These are phyloP conservation scores for Hyphopichia khmerensis DNA, from an alignment of 1,139 yeast genomes.

Conservation along the genomic window DNA sequence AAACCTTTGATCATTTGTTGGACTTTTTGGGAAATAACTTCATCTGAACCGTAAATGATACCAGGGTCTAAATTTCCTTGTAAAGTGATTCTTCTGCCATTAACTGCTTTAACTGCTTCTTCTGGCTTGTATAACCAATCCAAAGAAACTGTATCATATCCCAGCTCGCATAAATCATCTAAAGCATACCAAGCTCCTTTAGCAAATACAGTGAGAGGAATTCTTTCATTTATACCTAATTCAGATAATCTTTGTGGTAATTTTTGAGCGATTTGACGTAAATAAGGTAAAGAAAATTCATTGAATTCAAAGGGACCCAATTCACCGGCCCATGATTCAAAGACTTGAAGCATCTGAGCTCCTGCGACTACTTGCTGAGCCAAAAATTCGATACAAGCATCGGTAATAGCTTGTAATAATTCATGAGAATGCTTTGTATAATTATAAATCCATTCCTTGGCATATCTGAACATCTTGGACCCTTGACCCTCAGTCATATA, in stretches of 20 bases:
- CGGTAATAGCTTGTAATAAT: conserved; percentile 76
- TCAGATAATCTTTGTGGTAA: conserved; percentile 71
- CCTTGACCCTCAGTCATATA: conserved; percentile 99
- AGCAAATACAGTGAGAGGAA: conserved; percentile 89
- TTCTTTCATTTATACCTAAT: conserved; percentile 65
- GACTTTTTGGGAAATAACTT: conserved; percentile 74
- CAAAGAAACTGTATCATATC: conserved; percentile 82
- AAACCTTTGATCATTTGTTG: conserved; percentile 86
- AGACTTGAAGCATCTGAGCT: conserved; percentile 94
- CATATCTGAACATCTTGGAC: conserved; percentile 84
- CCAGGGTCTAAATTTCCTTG: conserved; percentile 98
- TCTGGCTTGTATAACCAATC: conserved; percentile 91
- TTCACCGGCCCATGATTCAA: conserved; percentile 98
- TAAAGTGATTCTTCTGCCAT: conserved; percentile 73
- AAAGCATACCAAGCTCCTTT: conserved; percentile 98
- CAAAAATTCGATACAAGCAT: conserved; percentile 86
- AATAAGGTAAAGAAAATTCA: conserved; percentile 86
- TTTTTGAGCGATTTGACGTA: conserved; percentile 68
- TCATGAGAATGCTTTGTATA: conserved; percentile 71
- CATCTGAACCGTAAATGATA: conserved; percentile 84
- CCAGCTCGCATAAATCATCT: conserved; percentile 79
- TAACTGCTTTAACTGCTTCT: conserved; percentile 77
- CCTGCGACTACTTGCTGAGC: conserved; percentile 97
- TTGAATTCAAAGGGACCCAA: conserved; percentile 85
- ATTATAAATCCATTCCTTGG: conserved; percentile 87